Conservation (phyloP, 2,329 filamentous ascomycete genomes). For the Colletotrichum incanum region DNA sequence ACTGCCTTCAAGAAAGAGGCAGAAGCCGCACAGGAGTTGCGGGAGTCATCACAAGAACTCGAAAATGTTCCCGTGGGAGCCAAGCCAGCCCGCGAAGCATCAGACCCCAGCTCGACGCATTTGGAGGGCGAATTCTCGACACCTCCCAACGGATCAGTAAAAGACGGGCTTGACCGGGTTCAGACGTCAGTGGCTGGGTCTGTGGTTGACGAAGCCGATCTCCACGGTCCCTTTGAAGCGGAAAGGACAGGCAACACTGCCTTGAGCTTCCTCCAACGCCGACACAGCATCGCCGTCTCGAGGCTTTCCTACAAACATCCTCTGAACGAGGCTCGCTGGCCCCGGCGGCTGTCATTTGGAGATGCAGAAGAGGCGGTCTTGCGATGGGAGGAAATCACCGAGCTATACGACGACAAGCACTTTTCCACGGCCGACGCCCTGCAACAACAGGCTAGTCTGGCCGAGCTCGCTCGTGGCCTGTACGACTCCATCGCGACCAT, state of each 20-base stretch:
- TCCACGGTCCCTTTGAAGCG: conserved; percentile 68
- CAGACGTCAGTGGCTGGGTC: conserved; percentile 71
- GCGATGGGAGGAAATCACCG: conserved; percentile 72
- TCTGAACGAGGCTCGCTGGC: conserved; percentile 75
- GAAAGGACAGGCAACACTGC: conserved; percentile 62
- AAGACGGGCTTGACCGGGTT: conserved; percentile 32
- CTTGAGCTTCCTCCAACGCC: conserved; percentile 71
- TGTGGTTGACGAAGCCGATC: conserved; percentile 71
- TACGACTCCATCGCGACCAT: conserved; percentile 68
- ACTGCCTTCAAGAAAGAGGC: conserved; percentile 42
- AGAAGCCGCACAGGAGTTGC: conserved; percentile 26
- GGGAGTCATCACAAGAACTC: conserved; percentile 28
- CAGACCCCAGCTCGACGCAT: conserved; percentile 26
- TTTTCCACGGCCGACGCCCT: conserved; percentile 44
- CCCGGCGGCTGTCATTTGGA: conserved; percentile 82
- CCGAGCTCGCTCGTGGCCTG: conserved; percentile 71
- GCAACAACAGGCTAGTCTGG: conserved; percentile 48
- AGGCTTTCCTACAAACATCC: conserved; percentile 50
- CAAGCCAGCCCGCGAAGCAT: conserved; percentile 14
- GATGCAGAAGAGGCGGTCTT: conserved; percentile 83
- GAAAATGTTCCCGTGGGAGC: background rate
- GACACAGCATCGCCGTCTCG: conserved; percentile 69
- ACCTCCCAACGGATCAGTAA: conserved; percentile 22
- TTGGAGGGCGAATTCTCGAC: conserved; percentile 29
- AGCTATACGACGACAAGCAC: conserved; percentile 54